Evolutionary conservation across 768 basidiomycete species (phyloP).

Genomic region (Rhizopogon salebrosus): DNA sequence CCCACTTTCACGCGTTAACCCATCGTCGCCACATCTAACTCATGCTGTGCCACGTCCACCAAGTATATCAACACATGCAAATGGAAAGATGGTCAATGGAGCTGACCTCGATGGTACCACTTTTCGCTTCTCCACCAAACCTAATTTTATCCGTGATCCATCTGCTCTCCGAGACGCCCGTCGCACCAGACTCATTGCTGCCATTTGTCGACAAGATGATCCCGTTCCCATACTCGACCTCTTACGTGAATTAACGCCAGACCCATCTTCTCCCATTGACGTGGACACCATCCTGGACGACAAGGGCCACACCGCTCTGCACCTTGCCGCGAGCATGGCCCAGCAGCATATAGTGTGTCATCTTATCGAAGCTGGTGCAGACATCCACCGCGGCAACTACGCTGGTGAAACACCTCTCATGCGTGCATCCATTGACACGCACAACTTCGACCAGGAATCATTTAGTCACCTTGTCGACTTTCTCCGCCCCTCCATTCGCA

Average conservation of each 20-base stretch:
- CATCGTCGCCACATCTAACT: slow-evolving; percentile 29
- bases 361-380: slow-evolving; percentile 75
- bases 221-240: slow-evolving; percentile 55
- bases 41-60: slow-evolving; percentile 46
- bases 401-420: slow-evolving; percentile 94
- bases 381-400: slow-evolving; percentile 87
- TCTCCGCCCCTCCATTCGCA: slow-evolving; percentile 74
- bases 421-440: slow-evolving; percentile 84
- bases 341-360: slow-evolving; percentile 62
- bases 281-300: slow-evolving; percentile 89
- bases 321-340: slow-evolving; percentile 86
- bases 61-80: slow-evolving; percentile 34
- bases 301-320: slow-evolving; percentile 90
- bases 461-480: slow-evolving; percentile 62
- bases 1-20: slow-evolving; percentile 29
- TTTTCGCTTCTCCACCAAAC: slow-evolving; percentile 66
- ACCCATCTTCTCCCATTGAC: slow-evolving; percentile 38
- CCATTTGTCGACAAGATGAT: slow-evolving; percentile 69
- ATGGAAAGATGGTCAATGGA: slow-evolving; percentile 39
- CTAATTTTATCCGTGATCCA: slow-evolving; percentile 51
- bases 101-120: slow-evolving; percentile 40
- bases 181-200: slow-evolving; percentile 56
- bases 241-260: slow-evolving; percentile 56
- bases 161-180: slow-evolving; percentile 46
- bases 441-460: slow-evolving; percentile 73